These are phyloP conservation scores for Gynandropsis gynandra DNA, from an alignment of 345 rosid genomes.

Conservation along the genomic window DNA sequence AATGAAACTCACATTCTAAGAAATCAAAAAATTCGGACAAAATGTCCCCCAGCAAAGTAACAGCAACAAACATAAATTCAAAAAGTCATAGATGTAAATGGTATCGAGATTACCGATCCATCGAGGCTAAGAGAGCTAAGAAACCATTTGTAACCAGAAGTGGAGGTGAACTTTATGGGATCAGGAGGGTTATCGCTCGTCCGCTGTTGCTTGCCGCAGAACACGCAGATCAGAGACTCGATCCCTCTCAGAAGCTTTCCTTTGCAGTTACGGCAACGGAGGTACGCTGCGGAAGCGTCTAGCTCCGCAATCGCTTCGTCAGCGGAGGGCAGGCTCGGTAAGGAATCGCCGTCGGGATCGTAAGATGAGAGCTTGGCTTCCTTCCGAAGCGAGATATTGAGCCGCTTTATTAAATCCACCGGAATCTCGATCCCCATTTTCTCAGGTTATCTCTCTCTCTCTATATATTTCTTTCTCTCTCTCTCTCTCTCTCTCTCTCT, in stretches of 20 bases:
- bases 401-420: slow-evolving; percentile 40
- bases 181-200: slow-evolving; percentile 40
- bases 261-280: slow-evolving; percentile 64
- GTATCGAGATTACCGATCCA: slow-evolving; percentile 57
- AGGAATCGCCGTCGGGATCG: slow-evolving; percentile 38
- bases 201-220: slow-evolving; percentile 53
- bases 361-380: slow-evolving; percentile 50
- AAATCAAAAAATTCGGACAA: neutral
- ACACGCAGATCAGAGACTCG: slow-evolving; percentile 60
- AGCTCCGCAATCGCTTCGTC: slow-evolving; percentile 39
- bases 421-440: slow-evolving; percentile 58
- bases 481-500: neutral
- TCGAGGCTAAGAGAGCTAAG: slow-evolving; percentile 60
- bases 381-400: slow-evolving; percentile 55
- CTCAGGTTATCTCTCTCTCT: slow-evolving; percentile 14
- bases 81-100: neutral
- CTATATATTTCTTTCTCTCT: slow-evolving; percentile 6
- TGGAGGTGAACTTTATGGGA: slow-evolving; percentile 56
- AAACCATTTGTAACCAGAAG: slow-evolving; percentile 56
- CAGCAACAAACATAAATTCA: neutral
- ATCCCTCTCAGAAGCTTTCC: slow-evolving; percentile 56
- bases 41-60: neutral
- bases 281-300: slow-evolving; percentile 55
- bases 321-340: slow-evolving; percentile 35
- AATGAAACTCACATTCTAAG: neutral